Conservation (phyloP, 257 asterid species). For the Salvia splendens region DNA sequence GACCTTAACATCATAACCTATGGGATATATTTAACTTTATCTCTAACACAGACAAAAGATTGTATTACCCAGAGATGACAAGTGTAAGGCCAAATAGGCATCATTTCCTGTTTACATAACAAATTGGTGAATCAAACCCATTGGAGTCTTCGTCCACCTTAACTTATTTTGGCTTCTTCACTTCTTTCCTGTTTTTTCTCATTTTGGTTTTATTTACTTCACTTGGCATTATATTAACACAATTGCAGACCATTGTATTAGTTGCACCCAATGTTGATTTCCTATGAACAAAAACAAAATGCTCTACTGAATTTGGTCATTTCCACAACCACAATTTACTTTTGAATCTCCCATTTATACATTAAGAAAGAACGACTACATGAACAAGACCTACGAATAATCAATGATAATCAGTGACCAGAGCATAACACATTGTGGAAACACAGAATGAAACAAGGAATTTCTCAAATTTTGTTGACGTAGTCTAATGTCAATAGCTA, state of each 20-base stretch:
- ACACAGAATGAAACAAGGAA: not conserved
- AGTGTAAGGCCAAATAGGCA: slow-evolving; percentile 27
- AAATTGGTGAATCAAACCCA: slow-evolving; percentile 35
- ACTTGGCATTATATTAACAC: no score
- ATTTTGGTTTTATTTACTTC: no score
- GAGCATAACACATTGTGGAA: not conserved
- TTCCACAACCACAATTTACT: no score
- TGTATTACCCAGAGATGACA: slow-evolving; percentile 19
- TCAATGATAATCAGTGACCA: no score
- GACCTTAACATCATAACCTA: slow-evolving; percentile 15
- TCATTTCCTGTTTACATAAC: slow-evolving; percentile 25
- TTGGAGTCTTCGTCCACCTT: slow-evolving; percentile 40
- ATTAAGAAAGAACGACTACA: no score
- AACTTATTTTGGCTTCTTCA: slow-evolving; percentile 19
- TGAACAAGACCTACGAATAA: no score
- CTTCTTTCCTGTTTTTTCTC: not conserved
- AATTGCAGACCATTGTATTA: no score
- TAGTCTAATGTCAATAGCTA: slow-evolving; percentile 7
- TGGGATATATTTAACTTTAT: not conserved
- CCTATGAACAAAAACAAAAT: no score
- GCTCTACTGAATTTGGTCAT: no score
- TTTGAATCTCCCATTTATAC: no score
- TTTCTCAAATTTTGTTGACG: slow-evolving; percentile 9
- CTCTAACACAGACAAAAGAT: not conserved
- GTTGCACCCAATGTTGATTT: no score